Percentiles rank a stretch among this genome's conserved stretches.
Evolutionary conservation across 495 filamentous ascomycete genomes (phyloP).

Genomic region (Trichocladium uniseriatum): DNA sequence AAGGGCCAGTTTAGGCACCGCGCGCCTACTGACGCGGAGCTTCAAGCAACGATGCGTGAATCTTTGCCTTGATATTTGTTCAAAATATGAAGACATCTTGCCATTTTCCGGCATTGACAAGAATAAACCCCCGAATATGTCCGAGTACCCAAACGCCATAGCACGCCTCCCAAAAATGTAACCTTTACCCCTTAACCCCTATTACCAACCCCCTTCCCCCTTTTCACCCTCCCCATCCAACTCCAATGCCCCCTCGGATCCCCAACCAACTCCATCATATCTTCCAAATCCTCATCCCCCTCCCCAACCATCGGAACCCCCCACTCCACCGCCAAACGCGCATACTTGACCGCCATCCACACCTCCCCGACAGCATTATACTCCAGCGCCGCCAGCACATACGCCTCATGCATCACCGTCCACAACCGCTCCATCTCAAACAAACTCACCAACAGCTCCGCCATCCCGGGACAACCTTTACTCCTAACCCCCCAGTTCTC

Average conservation of each 20-base stretch:
- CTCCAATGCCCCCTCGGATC: slow-evolving; percentile 31
- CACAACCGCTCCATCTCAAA: slow-evolving; percentile 32
- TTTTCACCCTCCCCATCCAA: slow-evolving; percentile 21
- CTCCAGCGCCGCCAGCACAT: slow-evolving; percentile 31
- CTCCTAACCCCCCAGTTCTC: slow-evolving; percentile 18
- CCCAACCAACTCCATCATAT: slow-evolving; percentile 24
- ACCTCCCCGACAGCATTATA: slow-evolving; percentile 30
- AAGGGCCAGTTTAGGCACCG: too few relatives aligned
- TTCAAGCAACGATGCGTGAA: too few relatives aligned
- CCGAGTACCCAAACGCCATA: too few relatives aligned
- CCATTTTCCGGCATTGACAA: too few relatives aligned
- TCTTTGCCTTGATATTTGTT: too few relatives aligned
- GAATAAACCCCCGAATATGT: too few relatives aligned
- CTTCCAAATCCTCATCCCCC: slow-evolving; percentile 20
- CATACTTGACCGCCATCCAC: slow-evolving; percentile 31
- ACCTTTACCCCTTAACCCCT: too few relatives aligned
- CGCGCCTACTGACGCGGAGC: too few relatives aligned
- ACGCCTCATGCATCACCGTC: slow-evolving; percentile 29
- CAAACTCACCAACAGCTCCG: slow-evolving; percentile 29
- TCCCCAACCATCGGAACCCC: slow-evolving; percentile 30
- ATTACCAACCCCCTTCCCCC: slow-evolving; percentile 13
- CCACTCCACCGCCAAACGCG: slow-evolving; percentile 25
- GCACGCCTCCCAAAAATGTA: not conserved
- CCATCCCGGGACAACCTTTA: slow-evolving; percentile 25
- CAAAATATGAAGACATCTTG: too few relatives aligned